These are phyloP conservation scores for Naganishia sp. DNA, from an alignment of 1,284 basidiomycete genomes.

Conservation along the genomic window DNA sequence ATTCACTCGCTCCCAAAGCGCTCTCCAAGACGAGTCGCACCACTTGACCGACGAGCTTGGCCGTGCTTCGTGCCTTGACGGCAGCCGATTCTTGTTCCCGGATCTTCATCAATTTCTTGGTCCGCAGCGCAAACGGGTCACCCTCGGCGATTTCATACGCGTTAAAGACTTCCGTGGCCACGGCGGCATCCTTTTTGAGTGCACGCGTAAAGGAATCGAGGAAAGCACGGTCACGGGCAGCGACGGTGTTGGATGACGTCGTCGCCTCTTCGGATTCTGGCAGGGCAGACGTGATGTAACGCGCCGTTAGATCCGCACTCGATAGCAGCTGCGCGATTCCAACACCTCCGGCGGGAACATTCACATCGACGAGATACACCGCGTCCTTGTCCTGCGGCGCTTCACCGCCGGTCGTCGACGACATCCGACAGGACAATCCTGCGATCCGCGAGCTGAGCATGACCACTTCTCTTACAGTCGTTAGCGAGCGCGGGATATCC, in stretches of 20 bases:
- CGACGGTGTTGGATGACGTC: background rate
- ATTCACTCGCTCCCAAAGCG: constrained; percentile 1
- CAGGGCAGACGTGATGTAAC: background rate
- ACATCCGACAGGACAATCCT: constrained; percentile 4
- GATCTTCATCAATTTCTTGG: constrained; percentile 25
- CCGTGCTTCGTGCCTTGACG: constrained; percentile 19
- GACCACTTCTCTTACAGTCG: constrained; percentile 15
- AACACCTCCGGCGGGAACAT: constrained; percentile 27
- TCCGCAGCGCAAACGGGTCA: constrained; percentile 20
- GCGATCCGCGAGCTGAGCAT: constrained; percentile 17
- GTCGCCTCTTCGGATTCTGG: background rate
- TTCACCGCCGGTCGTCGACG: constrained; percentile 2
- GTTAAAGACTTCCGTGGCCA: constrained; percentile 18
- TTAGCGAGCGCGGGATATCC: constrained; percentile 10
- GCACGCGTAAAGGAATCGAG: constrained; percentile 18
- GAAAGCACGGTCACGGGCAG: constrained; percentile 23
- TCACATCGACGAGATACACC: constrained; percentile 28
- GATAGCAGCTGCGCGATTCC: constrained; percentile 34
- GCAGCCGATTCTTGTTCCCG: constrained; percentile 17
- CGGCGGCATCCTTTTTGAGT: constrained; percentile 8
- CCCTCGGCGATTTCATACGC: constrained; percentile 21
- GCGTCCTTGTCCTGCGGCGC: constrained; percentile 15
- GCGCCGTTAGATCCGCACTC: constrained; percentile 20
- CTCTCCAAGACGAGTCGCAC: constrained; percentile 17
- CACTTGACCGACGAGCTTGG: constrained; percentile 15